Base-by-base conservation (phyloP, 2,329 filamentous ascomycete species). In the Sphaceloma murrayae region DNA sequence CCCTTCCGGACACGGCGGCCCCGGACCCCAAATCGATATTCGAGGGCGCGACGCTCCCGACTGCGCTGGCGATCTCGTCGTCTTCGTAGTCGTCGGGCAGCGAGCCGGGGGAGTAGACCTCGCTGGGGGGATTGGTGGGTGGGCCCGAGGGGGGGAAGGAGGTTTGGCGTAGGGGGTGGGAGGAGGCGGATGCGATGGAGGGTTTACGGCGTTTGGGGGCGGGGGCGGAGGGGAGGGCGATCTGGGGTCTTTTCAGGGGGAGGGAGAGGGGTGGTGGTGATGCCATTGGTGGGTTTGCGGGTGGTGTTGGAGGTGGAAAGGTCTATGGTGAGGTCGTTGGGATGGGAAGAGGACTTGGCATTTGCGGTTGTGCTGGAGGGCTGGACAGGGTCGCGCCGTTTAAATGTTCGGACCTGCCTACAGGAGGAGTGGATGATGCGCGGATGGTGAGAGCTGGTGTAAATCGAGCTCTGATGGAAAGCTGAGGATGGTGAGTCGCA, bases 161-260 rank as follows among this genome's bases (percentile, higher is more conserved):
- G 3, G 85, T 88, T 56, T 87, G 82, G 29, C 85, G 82, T 1
- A 91, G 74, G 1, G 81, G 82, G 51, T 85, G 82, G 0, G 74
- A 68, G 1, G 75, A 74, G 4, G 71, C 62, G 3, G 73, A 72
- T 18, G 70, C 66, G 3, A 78, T 73, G 9, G 80, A 85, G 4
- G 78, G 72, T 58, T 88, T 88, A 56, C 83, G 80, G 34, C 80
- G 78, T 58, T 85, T 85, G 34, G 43, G 34, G 68, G 61, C 26
- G 11, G 66, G 69, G 2, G 63, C 65, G 34, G 68, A 65, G 26
- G 68, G 68, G 7, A 69, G 56, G 42, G 70, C 67, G 49, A 80
- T 64, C 14, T 74, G 70, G 34, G 72, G 68, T 50, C 80, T 78
- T 59, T 82, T 84, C 62, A 80, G 83, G 56, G 64, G 63, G 17